These are phyloP conservation scores for Mrakiaceae sp. DNA, from an alignment of 1,284 basidiomycete species.

Conservation along the genomic window DNA sequence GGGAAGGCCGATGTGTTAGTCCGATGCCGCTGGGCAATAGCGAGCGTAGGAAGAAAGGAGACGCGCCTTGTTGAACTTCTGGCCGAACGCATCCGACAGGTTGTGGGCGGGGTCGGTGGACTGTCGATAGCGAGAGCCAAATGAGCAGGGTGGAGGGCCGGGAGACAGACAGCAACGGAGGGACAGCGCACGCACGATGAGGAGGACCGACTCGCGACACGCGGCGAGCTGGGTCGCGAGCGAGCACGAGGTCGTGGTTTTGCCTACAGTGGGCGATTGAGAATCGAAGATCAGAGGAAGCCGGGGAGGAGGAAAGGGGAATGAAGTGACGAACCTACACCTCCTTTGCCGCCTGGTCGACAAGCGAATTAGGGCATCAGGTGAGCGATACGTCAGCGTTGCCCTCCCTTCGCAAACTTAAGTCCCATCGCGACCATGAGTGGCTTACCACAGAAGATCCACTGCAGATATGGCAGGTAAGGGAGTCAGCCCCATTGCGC, in stretches of 20 bases:
- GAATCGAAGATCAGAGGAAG: not conserved
- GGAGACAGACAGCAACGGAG: not conserved
- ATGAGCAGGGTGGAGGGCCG: not conserved
- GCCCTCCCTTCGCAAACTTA: not conserved
- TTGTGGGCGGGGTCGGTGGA: slow-evolving; percentile 99
- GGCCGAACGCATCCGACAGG: slow-evolving; percentile 94
- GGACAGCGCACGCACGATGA: slow-evolving; percentile 57
- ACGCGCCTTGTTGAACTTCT: slow-evolving; percentile 80
- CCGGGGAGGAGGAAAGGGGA: not conserved
- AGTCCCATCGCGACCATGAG: no score
- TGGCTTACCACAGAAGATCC: slow-evolving; percentile 84
- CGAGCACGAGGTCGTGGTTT: slow-evolving; percentile 91
- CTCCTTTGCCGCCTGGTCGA: slow-evolving; percentile 73
- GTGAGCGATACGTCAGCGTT: slow-evolving; percentile 11
- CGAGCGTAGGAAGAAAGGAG: not conserved
- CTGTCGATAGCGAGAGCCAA: slow-evolving; percentile 36
- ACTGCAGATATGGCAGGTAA: slow-evolving; percentile 31
- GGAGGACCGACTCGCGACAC: slow-evolving; percentile 75
- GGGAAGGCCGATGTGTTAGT: no score
- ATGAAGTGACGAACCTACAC: slow-evolving; percentile 56
- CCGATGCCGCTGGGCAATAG: no score
- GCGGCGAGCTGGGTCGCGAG: slow-evolving; percentile 86
- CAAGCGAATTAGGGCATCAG: not conserved
- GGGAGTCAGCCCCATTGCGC: not conserved
- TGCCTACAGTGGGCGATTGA: slow-evolving; percentile 45